Conservation (phyloP, 805 yeast species). For the Sugiyamaella americana region DNA sequence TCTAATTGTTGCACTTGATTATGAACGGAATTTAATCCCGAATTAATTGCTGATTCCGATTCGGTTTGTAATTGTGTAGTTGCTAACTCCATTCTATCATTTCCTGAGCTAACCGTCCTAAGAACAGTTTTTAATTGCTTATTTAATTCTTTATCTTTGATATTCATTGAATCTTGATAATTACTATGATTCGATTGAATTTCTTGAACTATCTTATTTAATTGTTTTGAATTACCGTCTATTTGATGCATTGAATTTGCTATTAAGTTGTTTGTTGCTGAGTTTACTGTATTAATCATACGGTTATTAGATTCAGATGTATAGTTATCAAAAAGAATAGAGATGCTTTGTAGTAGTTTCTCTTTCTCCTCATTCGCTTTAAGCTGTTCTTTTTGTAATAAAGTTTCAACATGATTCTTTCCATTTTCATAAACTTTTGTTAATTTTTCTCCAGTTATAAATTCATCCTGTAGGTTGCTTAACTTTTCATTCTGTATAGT, state of each 20-base stretch:
- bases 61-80: background rate
- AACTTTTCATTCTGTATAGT: conserved; percentile 2
- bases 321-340: conserved; percentile 6
- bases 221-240: background rate
- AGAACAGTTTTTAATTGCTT: background rate
- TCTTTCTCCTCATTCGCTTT: conserved; percentile 3
- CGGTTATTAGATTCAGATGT: background rate
- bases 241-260: background rate
- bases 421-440: background rate
- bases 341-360: conserved; percentile 1
- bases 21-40: background rate
- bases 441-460: background rate
- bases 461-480: background rate
- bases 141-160: background rate
- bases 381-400: conserved; percentile 2
- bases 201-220: background rate
- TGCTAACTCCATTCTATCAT: background rate
- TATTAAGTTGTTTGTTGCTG: too few relatives aligned
- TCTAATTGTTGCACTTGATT: conserved; percentile 1
- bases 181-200: too few relatives aligned
- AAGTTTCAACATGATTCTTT: background rate
- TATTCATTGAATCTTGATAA: background rate
- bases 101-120: background rate
- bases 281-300: background rate
- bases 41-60: background rate